phyloP scores from a whole-genome alignment of 805 yeast species.

The Cyberlindnera maclurae region DNA sequence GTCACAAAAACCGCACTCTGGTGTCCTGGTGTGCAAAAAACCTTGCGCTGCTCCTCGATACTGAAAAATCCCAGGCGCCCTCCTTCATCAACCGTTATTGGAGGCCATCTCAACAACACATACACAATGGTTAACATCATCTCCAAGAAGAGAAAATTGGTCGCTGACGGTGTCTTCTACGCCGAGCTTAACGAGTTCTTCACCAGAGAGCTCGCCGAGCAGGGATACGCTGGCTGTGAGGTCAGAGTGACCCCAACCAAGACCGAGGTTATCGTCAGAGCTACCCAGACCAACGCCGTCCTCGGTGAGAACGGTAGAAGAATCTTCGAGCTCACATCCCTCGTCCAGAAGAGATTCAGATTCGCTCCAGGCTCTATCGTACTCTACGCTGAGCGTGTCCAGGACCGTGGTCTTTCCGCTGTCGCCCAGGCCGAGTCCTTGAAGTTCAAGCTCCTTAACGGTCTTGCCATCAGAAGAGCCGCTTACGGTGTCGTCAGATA shows the following conservation, averaged over 20 bases:
- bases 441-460: slow-evolving; percentile 95
- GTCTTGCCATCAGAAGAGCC: slow-evolving; percentile 99
- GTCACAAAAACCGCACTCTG: background rate
- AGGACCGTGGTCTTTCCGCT: slow-evolving; percentile 98
- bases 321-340: slow-evolving; percentile 96
- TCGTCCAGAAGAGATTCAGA: slow-evolving; percentile 98
- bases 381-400: slow-evolving; percentile 97
- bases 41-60: background rate
- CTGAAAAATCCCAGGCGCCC: slow-evolving; percentile 1
- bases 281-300: slow-evolving; percentile 97
- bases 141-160: slow-evolving; percentile 98
- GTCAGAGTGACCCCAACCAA: slow-evolving; percentile 97
- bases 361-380: slow-evolving; percentile 88
- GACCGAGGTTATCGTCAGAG: slow-evolving; percentile 98
- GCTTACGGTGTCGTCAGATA: slow-evolving; percentile 99
- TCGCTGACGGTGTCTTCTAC: slow-evolving; percentile 99
- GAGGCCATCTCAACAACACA: slow-evolving; percentile 3
- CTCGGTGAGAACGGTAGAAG: slow-evolving; percentile 99
- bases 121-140: slow-evolving; percentile 37
- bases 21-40: background rate
- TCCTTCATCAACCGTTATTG: background rate
- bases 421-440: slow-evolving; percentile 99
- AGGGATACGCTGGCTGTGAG: slow-evolving; percentile 99
- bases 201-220: slow-evolving; percentile 99
- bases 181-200: slow-evolving; percentile 99